Evolutionary conservation across 2,329 filamentous ascomycete genomes (phyloP), one percentile per base, ranked within the genome.

Genomic region (Neofusicoccum kwambonambiense): DNA sequence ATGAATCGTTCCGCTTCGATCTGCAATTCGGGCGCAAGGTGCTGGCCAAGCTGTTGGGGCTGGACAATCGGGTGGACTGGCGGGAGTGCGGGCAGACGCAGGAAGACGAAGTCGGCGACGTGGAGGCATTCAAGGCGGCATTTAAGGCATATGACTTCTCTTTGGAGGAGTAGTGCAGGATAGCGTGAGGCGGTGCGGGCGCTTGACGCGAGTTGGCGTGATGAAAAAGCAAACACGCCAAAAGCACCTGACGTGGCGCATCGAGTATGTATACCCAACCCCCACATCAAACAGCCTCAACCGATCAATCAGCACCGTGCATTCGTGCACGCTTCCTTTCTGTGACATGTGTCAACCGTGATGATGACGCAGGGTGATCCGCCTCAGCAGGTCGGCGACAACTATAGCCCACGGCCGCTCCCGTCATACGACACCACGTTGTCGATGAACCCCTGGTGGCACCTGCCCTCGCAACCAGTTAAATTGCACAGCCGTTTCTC

Each of bases 111-210:
- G 88, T 85, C 63, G 82, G 83, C 50, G 93, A 98, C 75, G 91
- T 90, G 2, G 86, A 87, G 62, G 86, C 85, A 9, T 96, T 98
- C 77, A 93, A 94, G 71, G 83, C 85, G 69, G 89, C 89, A 0
- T 99, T 96, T 74, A 89, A 91, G 77, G 82, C 86, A 37, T 97
- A 91, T 84, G 94, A 99, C 77, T 97, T 97, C 76, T 90, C 91
- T 47, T 69, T 83, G 56, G 69, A 73, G 37, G 65, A 69, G 31
- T 63, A 65, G 47, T 13, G 41, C 5, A 31, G 42, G 31, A 60
- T 47, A 47, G 17, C 41, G 42, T 45, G 56, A 60, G 56, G 56
- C 56, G 54, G 54, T 56, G 34, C 51, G n/a, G 35, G 12, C 56
- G 56, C 56, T 60, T 35, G 27, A 60, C 41, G 31, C 41, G 56